phyloP scores from a whole-genome alignment of 306 rosid species.

The Erythrophleum fordii region DNA sequence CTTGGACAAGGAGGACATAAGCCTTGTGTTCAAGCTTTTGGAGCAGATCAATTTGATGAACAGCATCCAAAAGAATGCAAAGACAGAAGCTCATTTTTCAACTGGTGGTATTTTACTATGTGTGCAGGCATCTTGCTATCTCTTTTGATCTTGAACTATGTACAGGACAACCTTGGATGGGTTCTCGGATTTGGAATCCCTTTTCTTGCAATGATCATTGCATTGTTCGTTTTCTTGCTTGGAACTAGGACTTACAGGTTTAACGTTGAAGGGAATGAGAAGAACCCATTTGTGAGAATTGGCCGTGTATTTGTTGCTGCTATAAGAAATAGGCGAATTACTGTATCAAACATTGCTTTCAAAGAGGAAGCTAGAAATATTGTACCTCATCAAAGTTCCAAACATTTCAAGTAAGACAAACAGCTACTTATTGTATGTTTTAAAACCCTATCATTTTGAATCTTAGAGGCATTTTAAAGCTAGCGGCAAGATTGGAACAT shows the following conservation, averaged over 20 bases:
- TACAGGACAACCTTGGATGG: neutral
- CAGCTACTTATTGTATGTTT: neutral
- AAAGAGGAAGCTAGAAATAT: neutral
- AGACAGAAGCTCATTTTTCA: conserved; percentile 15
- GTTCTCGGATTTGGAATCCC: conserved; percentile 15
- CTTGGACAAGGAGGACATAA: conserved; percentile 21
- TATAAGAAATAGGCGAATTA: neutral
- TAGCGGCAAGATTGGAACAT: neutral
- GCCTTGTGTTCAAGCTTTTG: conserved; percentile 16
- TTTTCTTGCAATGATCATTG: neutral
- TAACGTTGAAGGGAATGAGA: neutral
- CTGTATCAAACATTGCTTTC: neutral
- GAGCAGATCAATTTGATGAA: conserved; percentile 10
- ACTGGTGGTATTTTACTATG: conserved; percentile 21
- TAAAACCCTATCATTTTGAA: neutral
- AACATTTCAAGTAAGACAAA: conserved; percentile 5
- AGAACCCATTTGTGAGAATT: conserved; percentile 9
- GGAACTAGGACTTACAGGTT: conserved; percentile 8
- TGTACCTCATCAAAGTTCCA: neutral
- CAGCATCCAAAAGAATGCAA: conserved; percentile 7
- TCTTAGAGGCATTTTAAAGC: neutral
- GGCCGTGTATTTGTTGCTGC: conserved; percentile 1
- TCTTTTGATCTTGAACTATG: neutral
- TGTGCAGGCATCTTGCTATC: conserved; percentile 8
- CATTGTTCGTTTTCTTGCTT: conserved; percentile 11